Evolutionary conservation across 1,284 basidiomycete species (phyloP).

Genomic region (Austroboletus niveus): DNA sequence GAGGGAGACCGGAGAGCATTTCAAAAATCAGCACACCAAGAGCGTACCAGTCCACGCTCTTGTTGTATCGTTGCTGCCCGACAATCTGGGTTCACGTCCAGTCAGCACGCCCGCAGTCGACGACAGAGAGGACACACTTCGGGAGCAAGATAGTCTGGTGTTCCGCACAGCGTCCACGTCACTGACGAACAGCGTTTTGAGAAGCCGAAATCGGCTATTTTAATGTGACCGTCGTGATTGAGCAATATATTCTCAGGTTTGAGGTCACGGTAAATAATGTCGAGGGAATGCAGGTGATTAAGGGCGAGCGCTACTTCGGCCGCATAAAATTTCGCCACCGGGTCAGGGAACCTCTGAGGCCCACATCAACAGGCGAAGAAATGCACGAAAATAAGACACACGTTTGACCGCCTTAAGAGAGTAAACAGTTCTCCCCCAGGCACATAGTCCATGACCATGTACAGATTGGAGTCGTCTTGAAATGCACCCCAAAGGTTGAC

Average conservation of each 20-base stretch:
- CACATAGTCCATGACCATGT: conserved; percentile 99
- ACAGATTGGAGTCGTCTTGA: conserved; percentile 90
- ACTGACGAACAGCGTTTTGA: conserved; percentile 89
- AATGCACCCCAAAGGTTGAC: conserved; percentile 99
- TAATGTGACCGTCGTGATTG: conserved; percentile 93
- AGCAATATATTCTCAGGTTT: conserved; percentile 98
- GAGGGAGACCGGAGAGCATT: conserved; percentile 89
- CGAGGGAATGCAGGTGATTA: conserved; percentile 86
- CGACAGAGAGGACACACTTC: conserved; percentile 50
- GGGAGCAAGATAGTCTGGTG: conserved; percentile 94
- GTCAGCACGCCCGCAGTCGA: conserved; percentile 1
- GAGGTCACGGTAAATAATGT: conserved; percentile 97
- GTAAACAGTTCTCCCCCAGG: conserved; percentile 97
- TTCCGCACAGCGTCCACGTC: conserved; percentile 97
- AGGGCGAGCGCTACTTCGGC: conserved; percentile 96
- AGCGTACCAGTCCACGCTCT: conserved; percentile 98
- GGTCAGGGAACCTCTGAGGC: conserved; percentile 89
- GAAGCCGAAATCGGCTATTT: conserved; percentile 98
- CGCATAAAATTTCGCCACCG: conserved; percentile 98
- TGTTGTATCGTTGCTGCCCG: conserved; percentile 91
- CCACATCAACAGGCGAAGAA: conserved; percentile 9
- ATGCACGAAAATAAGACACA: conserved; percentile 37
- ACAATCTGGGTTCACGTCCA: conserved; percentile 55
- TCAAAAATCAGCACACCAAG: conserved; percentile 96
- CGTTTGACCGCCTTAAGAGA: conserved; percentile 84